Base-by-base conservation (phyloP, 257 asterid species). In the Scutellaria galericulata region DNA sequence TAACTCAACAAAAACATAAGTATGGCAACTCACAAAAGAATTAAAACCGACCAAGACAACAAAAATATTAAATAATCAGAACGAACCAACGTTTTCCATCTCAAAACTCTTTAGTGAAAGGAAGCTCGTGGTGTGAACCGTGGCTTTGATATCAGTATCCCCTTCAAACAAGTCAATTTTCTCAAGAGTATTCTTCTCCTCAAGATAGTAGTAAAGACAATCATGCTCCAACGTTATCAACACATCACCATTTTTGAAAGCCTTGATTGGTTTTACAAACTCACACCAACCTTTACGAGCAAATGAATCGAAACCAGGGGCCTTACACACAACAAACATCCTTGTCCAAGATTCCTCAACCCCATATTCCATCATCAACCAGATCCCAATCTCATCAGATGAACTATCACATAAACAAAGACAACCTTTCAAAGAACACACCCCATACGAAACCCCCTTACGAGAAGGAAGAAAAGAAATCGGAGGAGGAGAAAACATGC, bases 301-400 rank as follows among this genome's bases (percentile, higher is more conserved):
- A 60, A 2, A 24, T 24, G 27, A 24, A 24, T 24, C 1, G 1
- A 71, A 27, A 67, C 64, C 50, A 5, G 75, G 20, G 61, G 62
- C n/a, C 55, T 79, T 71, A 44, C 77, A 70, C 11, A 82, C 55
- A 6, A 75, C 82, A 27, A 48, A 59, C 31, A 79, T 70, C 41
- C 71, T 82, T 1, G 6, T 50, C 87, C 90, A 81, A 40, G 82
- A 64, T 35, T 55, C 66, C 67, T 79, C 71, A 3, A 73, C 71
- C 40, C 84, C 83, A 14, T 81, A 81, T 59, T 83, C 82, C 77
- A 77, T 83, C 87, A 85, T 76, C 64, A 75, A 70, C 90, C 88
- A 85, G 3, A 85, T 50, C 27, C 60, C 77, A 48, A 85, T 66
- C 35, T 83, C 77, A 0, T n/a, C 35, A 22, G 75, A 66, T 0